Conservation (phyloP, 2,329 filamentous ascomycete species). For the Fusarium denticulatum region DNA sequence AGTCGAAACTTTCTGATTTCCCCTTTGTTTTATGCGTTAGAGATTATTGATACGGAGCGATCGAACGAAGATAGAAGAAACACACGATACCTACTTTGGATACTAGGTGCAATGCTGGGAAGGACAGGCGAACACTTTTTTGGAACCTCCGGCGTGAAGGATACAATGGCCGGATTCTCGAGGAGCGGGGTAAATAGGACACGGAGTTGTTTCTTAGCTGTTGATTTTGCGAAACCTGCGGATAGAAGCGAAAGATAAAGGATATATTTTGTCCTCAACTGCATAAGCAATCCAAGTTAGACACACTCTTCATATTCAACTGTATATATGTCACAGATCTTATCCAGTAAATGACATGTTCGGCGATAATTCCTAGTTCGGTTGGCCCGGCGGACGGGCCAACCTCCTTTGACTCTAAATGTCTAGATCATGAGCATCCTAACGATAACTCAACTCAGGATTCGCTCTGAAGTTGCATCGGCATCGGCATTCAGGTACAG, state of each 20-base stretch:
- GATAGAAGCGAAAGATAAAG: conserved; percentile 26
- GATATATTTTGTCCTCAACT: conserved; percentile 10
- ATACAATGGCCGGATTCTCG: conserved; percentile 11
- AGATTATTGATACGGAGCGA: conserved; percentile 25
- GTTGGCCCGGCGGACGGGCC: neutral
- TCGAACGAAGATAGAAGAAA: conserved; percentile 25
- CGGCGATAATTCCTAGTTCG: neutral
- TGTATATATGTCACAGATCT: neutral
- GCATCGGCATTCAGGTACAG: conserved; percentile 74
- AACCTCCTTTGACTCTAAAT: neutral
- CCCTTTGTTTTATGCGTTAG: conserved; percentile 31
- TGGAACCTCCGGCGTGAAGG: conserved; percentile 5
- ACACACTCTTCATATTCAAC: conserved; percentile 19
- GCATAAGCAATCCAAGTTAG: conserved; percentile 20
- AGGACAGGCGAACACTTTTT: conserved; percentile 7
- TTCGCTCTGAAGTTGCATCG: conserved; percentile 70
- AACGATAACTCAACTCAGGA: conserved; percentile 65
- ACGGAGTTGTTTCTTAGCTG: conserved; percentile 22
- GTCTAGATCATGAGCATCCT: neutral
- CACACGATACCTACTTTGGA: conserved; percentile 16
- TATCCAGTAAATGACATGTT: neutral
- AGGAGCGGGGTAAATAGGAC: conserved; percentile 3
- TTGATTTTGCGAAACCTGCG: conserved; percentile 13
- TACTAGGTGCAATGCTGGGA: conserved; percentile 6
- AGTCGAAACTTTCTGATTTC: conserved; percentile 25